phyloP scores from a whole-genome alignment of 1,139 yeast genomes.

The Magnusiomyces paraingens region DNA sequence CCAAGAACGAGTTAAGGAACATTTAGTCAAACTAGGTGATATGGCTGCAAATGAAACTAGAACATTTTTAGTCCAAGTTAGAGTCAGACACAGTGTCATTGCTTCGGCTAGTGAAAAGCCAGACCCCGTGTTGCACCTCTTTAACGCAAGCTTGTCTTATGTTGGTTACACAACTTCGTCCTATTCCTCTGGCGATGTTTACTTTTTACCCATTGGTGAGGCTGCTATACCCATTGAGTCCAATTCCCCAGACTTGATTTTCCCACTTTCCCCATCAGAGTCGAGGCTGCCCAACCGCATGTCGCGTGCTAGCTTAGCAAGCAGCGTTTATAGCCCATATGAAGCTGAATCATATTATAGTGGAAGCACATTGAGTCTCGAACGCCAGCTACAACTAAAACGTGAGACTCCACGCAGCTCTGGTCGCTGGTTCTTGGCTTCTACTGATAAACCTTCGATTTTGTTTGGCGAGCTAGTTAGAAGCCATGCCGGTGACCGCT shows the following conservation, averaged over 20 bases:
- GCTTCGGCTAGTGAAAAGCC: background rate
- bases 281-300: background rate
- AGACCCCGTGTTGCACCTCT: background rate
- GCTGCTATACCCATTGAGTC: slow-evolving; percentile 9
- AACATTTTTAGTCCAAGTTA: slow-evolving; percentile 20
- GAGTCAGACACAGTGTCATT: slow-evolving; percentile 9
- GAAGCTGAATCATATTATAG: background rate
- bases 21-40: slow-evolving; percentile 19
- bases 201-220: slow-evolving; percentile 10
- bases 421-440: background rate
- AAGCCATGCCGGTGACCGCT: background rate
- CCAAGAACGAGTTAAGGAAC: slow-evolving; percentile 1
- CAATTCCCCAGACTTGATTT: background rate
- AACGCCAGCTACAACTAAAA: background rate
- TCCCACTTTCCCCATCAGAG: background rate
- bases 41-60: slow-evolving; percentile 20
- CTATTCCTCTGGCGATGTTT: background rate
- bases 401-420: background rate
- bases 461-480: slow-evolving; percentile 3
- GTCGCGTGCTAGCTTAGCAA: background rate
- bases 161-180: background rate
- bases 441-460: slow-evolving; percentile 1
- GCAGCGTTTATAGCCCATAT: background rate
- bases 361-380: background rate
- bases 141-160: slow-evolving; percentile 1